Evolutionary conservation across 2,329 filamentous ascomycete genomes (phyloP), one percentile per base, ranked within the genome.

Genomic region (Colletotrichum sp.): DNA sequence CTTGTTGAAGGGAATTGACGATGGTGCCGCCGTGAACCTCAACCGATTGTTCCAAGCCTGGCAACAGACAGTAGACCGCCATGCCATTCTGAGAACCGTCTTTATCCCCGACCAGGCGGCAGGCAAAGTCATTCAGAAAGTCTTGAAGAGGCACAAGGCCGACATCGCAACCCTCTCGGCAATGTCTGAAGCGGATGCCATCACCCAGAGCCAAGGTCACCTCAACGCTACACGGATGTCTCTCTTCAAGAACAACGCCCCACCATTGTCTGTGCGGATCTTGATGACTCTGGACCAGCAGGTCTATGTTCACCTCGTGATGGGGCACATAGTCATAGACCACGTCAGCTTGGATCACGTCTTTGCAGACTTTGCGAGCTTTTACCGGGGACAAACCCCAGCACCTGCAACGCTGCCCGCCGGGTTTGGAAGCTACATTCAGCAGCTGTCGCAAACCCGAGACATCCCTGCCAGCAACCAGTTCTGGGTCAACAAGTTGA

Each of bases 51-150:
- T 88, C n/a, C 72, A 82, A 10, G 87, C 87, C 55, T 92, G 90
- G 78, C 86, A 87, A 63, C 84, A 90, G 30, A 88, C 94, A 5
- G 89, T 94, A 2, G 83, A 87, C 9, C 86, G 86, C 9, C 92
- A 94, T 80, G 92, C 93, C 77, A 92, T 94, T 32, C 85, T 94
- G 5, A 90, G 92, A 7, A 94, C 92, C 0, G 90, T 94, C 4
- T 94, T 94, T 76, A 86, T 93, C 16, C 85, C 88, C 69, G 72
- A 75, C 7, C 21, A 55, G 3, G 10, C 18, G 3, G 36, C 62
- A 6, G 84, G 87, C 69, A 85, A 86, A 26, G 85, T 85, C 5
- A 65, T 63, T 10, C 69, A 55, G 1, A 75, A 71, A 8, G 36
- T 72, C 2, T 28, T 75, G 4, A 62, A 84, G 86, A 59, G 90